A percentile compares a stretch with the other conserved stretches of the same genome.
phyloP scores from a whole-genome alignment of 1,139 yeast species.

The Yamadazyma songkhlaensis region DNA sequence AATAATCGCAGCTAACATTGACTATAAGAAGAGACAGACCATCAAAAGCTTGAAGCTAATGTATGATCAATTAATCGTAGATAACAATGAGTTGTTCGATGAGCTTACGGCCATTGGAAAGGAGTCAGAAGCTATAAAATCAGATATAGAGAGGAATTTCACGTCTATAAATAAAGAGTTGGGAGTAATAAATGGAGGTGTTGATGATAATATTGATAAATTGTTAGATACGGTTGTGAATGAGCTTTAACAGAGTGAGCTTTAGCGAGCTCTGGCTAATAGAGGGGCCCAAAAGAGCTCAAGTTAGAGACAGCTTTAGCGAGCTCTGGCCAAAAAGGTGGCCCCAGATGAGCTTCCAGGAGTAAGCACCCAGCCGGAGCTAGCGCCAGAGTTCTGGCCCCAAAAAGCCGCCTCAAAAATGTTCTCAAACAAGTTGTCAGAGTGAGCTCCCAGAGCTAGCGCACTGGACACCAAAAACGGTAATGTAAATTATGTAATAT shows the following conservation, averaged over 20 bases:
- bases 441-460: too few species aligned
- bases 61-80: conserved; percentile 34
- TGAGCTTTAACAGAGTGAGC: conserved; percentile 7
- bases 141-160: conserved; percentile 23
- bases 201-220: conserved; percentile 21
- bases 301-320: background rate
- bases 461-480: too few species aligned
- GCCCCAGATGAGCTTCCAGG: too few species aligned
- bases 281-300: too few species aligned
- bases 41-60: conserved; percentile 33
- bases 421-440: too few species aligned
- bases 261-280: too few species aligned
- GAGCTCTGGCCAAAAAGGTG: too few species aligned
- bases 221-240: conserved; percentile 19
- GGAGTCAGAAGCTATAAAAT: conserved; percentile 21
- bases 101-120: conserved; percentile 22
- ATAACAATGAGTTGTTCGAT: conserved; percentile 30
- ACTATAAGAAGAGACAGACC: conserved; percentile 22
- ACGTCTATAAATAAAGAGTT: conserved; percentile 26
- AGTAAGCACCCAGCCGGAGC: too few species aligned
- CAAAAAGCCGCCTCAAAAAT: too few species aligned
- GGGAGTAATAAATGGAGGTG: conserved; percentile 23
- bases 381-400: too few species aligned
- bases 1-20: conserved; percentile 32
- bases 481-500: conserved; percentile 1